Evolutionary conservation across 148 eudicot genomes (phyloP), one percentile per base, ranked within the genome.

Genomic region (Diospyros lotus): DNA sequence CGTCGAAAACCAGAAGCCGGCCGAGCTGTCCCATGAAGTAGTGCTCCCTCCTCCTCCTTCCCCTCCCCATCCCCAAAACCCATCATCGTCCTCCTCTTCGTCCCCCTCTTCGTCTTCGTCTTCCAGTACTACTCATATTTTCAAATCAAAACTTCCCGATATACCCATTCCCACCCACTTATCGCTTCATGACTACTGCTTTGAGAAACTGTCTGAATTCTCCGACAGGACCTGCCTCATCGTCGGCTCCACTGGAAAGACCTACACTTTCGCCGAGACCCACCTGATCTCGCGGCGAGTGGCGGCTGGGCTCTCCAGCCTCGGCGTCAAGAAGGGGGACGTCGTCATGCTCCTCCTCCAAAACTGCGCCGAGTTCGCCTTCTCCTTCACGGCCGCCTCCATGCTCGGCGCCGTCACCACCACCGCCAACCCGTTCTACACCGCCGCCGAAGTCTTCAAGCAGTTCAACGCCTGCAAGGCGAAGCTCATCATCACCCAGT

Each of bases 361-460:
- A 15, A 93, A 93, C 76, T 87, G 86, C 69, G 82, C 90, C 2
- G 97, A 93, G 69, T 93, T 93, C 56, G 92, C 82, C 0, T 90
- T 93, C 77, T 60, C 90, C 4, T 90, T 93, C 76, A 78, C 90
- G 52, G 97, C 86, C 0, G 91, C 93, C 1, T 93, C 97, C 43
- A 90, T 90, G 90, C 85, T 93, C 64, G 97, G 97, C 0, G 97
- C 92, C 0, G 80, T 90, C 7, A 65, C 84, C 5, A 93, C 97
- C 56, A 82, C 90, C 2, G 97, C 93, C 1, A 93, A 93, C 58
- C 97, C 96, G 0, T 90, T 84, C 75, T 90, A 88, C 79, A 93
- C 97, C 6, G 4, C 93, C 2, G 52, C 39, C n/a, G 55, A 45
- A 80, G 42, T 82, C 84, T 83, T 84, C 80, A 93, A 90, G 69